Conservation (phyloP, 352 stramenopile genomes). For the Pythium vanterpoolii region DNA sequence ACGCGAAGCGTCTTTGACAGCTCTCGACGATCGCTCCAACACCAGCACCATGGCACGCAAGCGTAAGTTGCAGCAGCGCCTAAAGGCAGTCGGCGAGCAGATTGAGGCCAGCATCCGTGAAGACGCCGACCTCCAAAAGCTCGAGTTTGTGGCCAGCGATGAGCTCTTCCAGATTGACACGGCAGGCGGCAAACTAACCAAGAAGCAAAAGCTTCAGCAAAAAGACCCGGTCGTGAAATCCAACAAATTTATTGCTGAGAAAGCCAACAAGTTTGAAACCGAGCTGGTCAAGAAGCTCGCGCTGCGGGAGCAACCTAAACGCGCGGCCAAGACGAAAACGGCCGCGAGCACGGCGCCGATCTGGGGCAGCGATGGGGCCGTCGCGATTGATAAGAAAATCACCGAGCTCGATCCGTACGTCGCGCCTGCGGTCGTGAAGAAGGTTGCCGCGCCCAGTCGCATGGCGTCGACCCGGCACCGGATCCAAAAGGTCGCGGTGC, state of each 20-base stretch:
- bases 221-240: conserved; percentile 74
- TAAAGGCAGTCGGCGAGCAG: conserved; percentile 59
- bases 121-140: conserved; percentile 73
- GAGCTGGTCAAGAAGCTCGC: conserved; percentile 60
- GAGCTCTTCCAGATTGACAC: conserved; percentile 84
- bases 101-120: conserved; percentile 80
- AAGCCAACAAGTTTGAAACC: conserved; percentile 56
- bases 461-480: conserved; percentile 62
- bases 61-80: conserved; percentile 60
- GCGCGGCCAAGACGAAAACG: conserved; percentile 15
- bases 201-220: conserved; percentile 57
- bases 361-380: conserved; percentile 44
- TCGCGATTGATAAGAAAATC: conserved; percentile 35
- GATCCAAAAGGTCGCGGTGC: conserved; percentile 70
- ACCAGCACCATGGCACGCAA: conserved; percentile 45
- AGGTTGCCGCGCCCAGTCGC: conserved; percentile 51
- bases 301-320: conserved; percentile 17
- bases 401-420: conserved; percentile 58
- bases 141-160: conserved; percentile 62
- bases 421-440: conserved; percentile 51
- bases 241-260: conserved; percentile 63
- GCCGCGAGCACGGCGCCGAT: conserved; percentile 20
- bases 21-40: too few relatives aligned
- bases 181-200: conserved; percentile 55
- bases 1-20: too few relatives aligned